Evolutionary conservation across 495 filamentous ascomycete species (phyloP).

Genomic region (Tuber umbilicatum): DNA sequence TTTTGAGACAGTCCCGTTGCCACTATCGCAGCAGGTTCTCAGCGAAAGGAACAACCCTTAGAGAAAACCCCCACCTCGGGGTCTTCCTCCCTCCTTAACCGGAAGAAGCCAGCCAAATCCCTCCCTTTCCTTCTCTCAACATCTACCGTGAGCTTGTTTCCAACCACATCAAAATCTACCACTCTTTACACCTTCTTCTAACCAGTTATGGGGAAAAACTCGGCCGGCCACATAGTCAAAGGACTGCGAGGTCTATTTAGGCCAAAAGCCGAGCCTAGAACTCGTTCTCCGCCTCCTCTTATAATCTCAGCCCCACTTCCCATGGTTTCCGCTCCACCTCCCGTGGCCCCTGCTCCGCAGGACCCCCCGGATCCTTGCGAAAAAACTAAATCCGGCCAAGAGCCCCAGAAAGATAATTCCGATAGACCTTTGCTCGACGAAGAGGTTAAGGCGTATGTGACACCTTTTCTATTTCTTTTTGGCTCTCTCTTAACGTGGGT

Average conservation of each 20-base stretch:
- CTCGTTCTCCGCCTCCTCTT: neutral
- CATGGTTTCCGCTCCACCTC: neutral
- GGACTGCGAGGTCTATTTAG: neutral
- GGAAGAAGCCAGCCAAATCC: neutral
- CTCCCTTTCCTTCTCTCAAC: neutral
- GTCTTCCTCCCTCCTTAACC: neutral
- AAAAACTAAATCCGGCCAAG: neutral
- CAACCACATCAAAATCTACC: neutral
- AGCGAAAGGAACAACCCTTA: neutral
- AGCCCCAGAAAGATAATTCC: neutral
- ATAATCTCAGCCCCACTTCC: neutral
- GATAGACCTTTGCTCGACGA: neutral
- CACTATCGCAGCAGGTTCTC: neutral
- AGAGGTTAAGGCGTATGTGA: conserved; percentile 1
- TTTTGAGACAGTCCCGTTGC: neutral
- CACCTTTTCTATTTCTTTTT: neutral
- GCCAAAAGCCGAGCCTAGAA: neutral
- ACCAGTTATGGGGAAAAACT: neutral
- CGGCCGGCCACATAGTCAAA: neutral
- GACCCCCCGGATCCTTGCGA: neutral
- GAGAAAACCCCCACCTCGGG: neutral
- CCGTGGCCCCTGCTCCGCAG: neutral
- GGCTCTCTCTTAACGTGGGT: neutral
- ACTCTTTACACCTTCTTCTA: neutral
- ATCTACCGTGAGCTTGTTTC: neutral